Evolutionary conservation across 208 protist species (phyloP).

Genomic region (Leptomonas pyrrhocoris): DNA sequence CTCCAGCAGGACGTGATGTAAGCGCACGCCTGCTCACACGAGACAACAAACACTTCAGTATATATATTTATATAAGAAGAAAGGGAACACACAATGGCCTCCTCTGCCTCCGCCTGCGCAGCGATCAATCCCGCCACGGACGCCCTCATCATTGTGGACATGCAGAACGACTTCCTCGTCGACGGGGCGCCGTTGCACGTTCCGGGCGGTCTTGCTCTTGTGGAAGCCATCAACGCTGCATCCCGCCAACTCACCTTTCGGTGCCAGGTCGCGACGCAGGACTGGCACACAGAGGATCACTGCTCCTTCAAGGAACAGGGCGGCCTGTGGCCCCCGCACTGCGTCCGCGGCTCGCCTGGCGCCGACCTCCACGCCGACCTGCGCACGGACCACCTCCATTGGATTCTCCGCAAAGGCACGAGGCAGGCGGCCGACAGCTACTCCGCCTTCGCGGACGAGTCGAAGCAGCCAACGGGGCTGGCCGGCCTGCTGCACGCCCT

Average conservation of each 20-base stretch:
- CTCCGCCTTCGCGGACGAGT: constrained; percentile 65
- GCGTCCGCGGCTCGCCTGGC: constrained; percentile 46
- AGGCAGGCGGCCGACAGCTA: constrained; percentile 49
- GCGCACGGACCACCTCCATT: constrained; percentile 18
- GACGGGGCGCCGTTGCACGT: constrained; percentile 54
- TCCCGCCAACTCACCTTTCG: constrained; percentile 32
- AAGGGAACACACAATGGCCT: background rate
- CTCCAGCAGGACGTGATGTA: no score
- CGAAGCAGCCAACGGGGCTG: constrained; percentile 41
- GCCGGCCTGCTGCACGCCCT: constrained; percentile 37
- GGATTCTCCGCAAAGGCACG: constrained; percentile 47
- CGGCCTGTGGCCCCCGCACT: constrained; percentile 65
- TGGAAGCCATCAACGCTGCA: constrained; percentile 54
- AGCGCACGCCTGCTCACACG: no score
- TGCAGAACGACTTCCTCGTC: constrained; percentile 76
- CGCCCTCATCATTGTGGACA: constrained; percentile 65
- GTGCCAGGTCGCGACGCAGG: constrained; percentile 49
- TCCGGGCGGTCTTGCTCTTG: constrained; percentile 25
- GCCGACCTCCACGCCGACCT: constrained; percentile 47
- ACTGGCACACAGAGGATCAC: constrained; percentile 73
- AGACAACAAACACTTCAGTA: background rate
- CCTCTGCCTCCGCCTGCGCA: background rate
- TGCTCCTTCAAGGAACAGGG: constrained; percentile 58
- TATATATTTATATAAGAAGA: background rate
- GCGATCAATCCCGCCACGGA: constrained; percentile 30